These are phyloP conservation scores for Fragilariopsis cylindrus DNA, from an alignment of 108 stramenopile species.

Conservation along the genomic window DNA sequence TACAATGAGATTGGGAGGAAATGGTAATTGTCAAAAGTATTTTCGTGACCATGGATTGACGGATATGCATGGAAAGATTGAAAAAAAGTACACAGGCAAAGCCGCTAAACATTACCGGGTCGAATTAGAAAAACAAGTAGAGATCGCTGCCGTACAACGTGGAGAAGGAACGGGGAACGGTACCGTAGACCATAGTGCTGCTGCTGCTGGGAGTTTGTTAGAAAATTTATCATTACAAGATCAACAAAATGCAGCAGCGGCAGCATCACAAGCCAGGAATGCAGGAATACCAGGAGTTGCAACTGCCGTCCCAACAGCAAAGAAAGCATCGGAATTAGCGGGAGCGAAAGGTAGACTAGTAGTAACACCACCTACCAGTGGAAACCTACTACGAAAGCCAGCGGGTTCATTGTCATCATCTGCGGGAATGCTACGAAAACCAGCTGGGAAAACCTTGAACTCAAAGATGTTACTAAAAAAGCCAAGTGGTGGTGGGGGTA, in stretches of 20 bases:
- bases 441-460: conserved; percentile 42
- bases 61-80: conserved; percentile 79
- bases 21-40: conserved; percentile 77
- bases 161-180: conserved; percentile 50
- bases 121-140: conserved; percentile 71
- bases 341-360: conserved; percentile 64
- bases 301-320: conserved; percentile 59
- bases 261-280: conserved; percentile 46
- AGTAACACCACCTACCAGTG: conserved; percentile 65
- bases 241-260: conserved; percentile 49
- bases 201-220: conserved; percentile 38
- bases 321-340: conserved; percentile 64
- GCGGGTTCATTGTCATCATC: conserved; percentile 6
- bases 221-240: conserved; percentile 63
- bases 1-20: conserved; percentile 90
- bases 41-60: conserved; percentile 84
- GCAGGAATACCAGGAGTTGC: conserved; percentile 10
- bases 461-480: conserved; percentile 63
- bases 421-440: conserved; percentile 64
- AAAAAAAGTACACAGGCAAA: conserved; percentile 87
- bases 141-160: conserved; percentile 52
- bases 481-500: conserved; percentile 17
- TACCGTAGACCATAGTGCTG: conserved; percentile 4
- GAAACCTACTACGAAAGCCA: conserved; percentile 23
- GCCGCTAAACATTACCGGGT: conserved; percentile 75